These are phyloP conservation scores for Erigeron canadensis DNA, from an alignment of 129 eudicot species.

Conservation along the genomic window DNA sequence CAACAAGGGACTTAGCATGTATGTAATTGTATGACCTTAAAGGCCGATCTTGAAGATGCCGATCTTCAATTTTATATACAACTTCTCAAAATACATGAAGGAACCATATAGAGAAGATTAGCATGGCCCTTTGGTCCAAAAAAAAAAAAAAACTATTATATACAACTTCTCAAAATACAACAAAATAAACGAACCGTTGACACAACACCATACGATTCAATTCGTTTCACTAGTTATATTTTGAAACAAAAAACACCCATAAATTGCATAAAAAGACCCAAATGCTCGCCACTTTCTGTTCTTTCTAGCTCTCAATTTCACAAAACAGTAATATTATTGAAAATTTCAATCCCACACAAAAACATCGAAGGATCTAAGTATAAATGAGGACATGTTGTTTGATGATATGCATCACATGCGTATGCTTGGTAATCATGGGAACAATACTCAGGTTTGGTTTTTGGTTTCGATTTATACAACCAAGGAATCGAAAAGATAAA, in stretches of 20 bases:
- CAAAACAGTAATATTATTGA: not conserved
- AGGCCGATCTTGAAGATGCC: no score
- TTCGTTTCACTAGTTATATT: not conserved
- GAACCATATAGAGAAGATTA: no score
- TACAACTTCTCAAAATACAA: not conserved
- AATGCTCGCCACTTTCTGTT: not conserved
- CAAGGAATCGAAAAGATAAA: conserved; percentile 49
- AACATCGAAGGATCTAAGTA: not conserved
- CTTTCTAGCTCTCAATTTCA: not conserved
- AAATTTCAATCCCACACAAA: no score
- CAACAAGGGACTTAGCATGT: no score
- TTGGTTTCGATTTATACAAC: conserved; percentile 70
- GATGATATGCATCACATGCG: conserved; percentile 51
- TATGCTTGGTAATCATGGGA: conserved; percentile 41
- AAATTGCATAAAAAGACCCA: not conserved
- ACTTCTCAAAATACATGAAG: no score
- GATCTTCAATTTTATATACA: no score
- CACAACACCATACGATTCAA: not conserved
- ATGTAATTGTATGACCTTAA: no score
- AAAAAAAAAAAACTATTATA: no score
- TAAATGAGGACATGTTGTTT: conserved; percentile 59
- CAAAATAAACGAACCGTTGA: not conserved
- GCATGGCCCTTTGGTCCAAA: no score
- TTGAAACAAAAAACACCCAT: not conserved
- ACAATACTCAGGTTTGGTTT: conserved; percentile 53